Evolutionary conservation across 352 stramenopile genomes (phyloP).

Genomic region (Pythium angustatum): DNA sequence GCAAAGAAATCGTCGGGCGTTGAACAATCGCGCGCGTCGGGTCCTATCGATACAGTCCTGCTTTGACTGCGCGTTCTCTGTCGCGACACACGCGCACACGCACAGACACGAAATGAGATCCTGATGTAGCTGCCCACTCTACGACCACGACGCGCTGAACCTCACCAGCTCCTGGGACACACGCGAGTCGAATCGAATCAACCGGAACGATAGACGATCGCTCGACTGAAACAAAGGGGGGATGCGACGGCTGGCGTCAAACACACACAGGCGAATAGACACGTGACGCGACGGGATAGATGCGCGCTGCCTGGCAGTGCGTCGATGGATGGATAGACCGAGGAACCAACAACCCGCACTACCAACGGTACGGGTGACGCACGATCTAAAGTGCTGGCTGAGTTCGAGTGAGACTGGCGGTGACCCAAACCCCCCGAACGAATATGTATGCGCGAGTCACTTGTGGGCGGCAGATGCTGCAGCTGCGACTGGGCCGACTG

Average conservation of each 20-base stretch:
- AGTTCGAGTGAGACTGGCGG: not conserved
- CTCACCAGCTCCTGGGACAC: conserved; percentile 10
- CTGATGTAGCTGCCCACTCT: not conserved
- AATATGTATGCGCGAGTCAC: too few relatives aligned
- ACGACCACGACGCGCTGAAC: not conserved
- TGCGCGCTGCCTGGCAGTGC: not conserved
- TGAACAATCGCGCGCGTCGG: not conserved
- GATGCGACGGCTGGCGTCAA: not conserved
- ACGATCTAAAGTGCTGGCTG: conserved; percentile 7
- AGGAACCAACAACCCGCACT: conserved; percentile 3
- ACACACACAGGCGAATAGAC: conserved; percentile 10
- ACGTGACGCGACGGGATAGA: conserved; percentile 11
- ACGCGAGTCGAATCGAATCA: not conserved
- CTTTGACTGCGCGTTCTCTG: not conserved
- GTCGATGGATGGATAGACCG: not conserved
- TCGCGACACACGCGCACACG: conserved; percentile 3
- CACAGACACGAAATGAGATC: conserved; percentile 4
- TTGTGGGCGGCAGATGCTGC: conserved; percentile 3
- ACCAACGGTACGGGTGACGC: conserved; percentile 1
- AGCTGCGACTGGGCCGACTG: conserved; percentile 6
- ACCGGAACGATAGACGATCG: too few relatives aligned
- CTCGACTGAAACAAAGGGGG: too few relatives aligned
- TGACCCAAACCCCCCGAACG: conserved; percentile 1
- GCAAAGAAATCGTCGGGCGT: not conserved
- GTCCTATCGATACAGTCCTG: too few relatives aligned